phyloP scores from a whole-genome alignment of 2,329 filamentous ascomycete species.

The Eurotiales sp. region DNA sequence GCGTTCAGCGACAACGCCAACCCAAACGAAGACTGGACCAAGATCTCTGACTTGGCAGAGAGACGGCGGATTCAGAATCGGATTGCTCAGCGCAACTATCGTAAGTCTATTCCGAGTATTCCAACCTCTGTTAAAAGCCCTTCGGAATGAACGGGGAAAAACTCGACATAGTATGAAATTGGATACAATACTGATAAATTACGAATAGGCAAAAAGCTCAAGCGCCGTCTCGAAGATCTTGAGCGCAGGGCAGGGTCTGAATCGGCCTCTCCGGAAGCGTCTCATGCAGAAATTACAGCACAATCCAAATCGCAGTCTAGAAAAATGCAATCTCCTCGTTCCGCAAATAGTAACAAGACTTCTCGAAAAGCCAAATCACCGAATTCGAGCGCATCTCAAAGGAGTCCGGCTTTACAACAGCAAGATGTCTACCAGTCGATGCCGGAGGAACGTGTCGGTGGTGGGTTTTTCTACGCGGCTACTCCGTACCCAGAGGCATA shows the following conservation, averaged over 20 bases:
- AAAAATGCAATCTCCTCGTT: constrained; percentile 23
- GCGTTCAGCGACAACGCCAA: constrained; percentile 93
- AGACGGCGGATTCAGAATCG: constrained; percentile 92
- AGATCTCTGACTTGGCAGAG: constrained; percentile 95
- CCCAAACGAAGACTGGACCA: constrained; percentile 97
- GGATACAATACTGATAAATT: not conserved
- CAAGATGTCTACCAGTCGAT: not conserved
- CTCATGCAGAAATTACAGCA: constrained; percentile 53
- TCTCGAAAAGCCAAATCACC: constrained; percentile 48
- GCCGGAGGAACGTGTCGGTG: constrained; percentile 2
- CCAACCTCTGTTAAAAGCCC: not conserved
- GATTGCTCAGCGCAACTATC: constrained; percentile 96
- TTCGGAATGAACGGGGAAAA: not conserved
- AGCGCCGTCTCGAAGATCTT: constrained; percentile 63
- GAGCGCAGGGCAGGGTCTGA: constrained; percentile 59
- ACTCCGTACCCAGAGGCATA: constrained; percentile 42
- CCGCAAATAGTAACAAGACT: constrained; percentile 15
- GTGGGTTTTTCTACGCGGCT: constrained; percentile 48
- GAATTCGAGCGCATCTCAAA: constrained; percentile 21
- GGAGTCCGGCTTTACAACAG: not conserved
- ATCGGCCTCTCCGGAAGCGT: constrained; percentile 59
- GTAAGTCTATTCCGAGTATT: constrained; percentile 53
- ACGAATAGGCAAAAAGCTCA: constrained; percentile 60
- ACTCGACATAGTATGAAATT: too few species aligned
- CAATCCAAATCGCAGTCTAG: constrained; percentile 21